Evolutionary conservation across 2,329 filamentous ascomycete species (phyloP), one percentile per base, ranked within the genome.

Genomic region (Chaetomium sp.): DNA sequence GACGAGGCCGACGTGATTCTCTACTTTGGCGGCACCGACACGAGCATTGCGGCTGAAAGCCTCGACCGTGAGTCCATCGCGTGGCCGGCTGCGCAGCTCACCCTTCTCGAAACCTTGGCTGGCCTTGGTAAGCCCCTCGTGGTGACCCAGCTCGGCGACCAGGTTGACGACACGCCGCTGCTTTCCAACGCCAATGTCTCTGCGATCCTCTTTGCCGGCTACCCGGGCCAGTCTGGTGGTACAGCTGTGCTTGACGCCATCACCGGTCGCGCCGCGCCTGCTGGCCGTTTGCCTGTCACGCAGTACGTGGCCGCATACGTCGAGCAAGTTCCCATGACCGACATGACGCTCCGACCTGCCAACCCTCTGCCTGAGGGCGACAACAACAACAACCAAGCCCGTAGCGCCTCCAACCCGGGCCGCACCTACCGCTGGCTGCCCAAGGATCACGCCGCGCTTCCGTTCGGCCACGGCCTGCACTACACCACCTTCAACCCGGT

Each of bases 361-460:
- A 5, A 33, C 8, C 19, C 19, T 27, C 19, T 27, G 19, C 19
- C 19, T 27, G 19, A 27, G 19, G 19, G 19, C 2, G 3, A 49
- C 41, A 0, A 64, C 44, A 42, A 8, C 14, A 32, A 10, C 12
- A 37, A 27, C 45, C 1, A 6, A 7, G 8, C 46, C 7, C 6
- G 14, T 11, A 14, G 11, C 40, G 12, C 7, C 11, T 6, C 63
- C 2, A 75, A 70, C 38, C 79, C 79, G 0, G 80, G 80, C 12
- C 70, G 80, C 6, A 85, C 81, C 0, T 84, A 85, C 61, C 76
- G 74, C 59, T 85, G 80, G 80, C 84, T 80, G 64, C 71, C 71
- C 35, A 32, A 9, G 11, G 14, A 36, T 32, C 67, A 67, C 8
- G 70, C 76, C 0, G 72, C 81, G 2, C 72, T 77, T 49, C 74